These are phyloP conservation scores for Saturnispora quitensis DNA, from an alignment of 805 yeast genomes.

Conservation along the genomic window DNA sequence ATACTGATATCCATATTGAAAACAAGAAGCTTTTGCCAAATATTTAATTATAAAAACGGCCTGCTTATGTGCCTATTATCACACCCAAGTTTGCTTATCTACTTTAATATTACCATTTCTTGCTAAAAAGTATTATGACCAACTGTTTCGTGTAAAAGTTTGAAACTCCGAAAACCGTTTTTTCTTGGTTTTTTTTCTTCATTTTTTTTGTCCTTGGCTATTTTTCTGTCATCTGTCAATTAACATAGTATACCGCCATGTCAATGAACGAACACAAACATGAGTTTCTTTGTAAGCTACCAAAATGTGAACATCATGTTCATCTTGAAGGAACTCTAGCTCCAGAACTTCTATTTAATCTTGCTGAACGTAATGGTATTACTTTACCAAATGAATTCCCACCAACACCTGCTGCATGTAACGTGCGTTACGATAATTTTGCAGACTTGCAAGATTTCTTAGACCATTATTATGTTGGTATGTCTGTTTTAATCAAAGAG, in stretches of 20 bases:
- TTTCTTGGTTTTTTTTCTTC: neutral
- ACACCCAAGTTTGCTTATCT: neutral
- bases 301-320: constrained; percentile 83
- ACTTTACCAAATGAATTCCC: constrained; percentile 58
- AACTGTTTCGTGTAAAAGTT: neutral
- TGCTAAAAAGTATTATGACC: neutral
- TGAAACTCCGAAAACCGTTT: neutral
- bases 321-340: constrained; percentile 79
- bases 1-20: neutral
- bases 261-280: constrained; percentile 23
- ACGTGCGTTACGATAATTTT: constrained; percentile 51
- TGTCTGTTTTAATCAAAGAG: constrained; percentile 61
- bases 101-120: neutral
- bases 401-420: constrained; percentile 44
- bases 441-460: constrained; percentile 69
- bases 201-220: neutral
- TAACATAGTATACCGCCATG: neutral
- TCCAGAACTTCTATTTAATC: constrained; percentile 60
- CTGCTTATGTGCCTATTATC: neutral
- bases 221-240: neutral
- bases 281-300: constrained; percentile 55
- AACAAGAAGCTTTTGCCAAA: neutral
- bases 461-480: constrained; percentile 72
- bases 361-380: constrained; percentile 58
- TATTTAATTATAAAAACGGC: no score